Evolutionary conservation across 495 filamentous ascomycete species (phyloP).

Genomic region (Cryomyces antarcticus): DNA sequence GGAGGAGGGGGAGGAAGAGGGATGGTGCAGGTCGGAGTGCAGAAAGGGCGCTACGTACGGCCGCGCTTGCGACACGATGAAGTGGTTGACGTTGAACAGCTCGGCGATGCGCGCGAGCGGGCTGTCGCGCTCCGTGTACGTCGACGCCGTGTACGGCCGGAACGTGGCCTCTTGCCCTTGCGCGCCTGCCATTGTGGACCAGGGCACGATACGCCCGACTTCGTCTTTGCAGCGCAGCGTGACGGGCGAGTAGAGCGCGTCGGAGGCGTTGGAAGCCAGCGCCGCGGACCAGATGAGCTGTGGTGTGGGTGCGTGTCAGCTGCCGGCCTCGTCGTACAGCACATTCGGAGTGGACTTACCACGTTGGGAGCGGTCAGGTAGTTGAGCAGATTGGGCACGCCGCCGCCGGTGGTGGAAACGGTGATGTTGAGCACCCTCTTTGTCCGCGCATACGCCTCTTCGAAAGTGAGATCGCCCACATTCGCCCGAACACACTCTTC

Average conservation of each 20-base stretch:
- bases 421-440: conserved; percentile 87
- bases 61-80: conserved; percentile 59
- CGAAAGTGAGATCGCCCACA: conserved; percentile 78
- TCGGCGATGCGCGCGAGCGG: conserved; percentile 70
- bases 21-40: conserved; percentile 45
- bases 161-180: conserved; percentile 41
- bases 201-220: conserved; percentile 59
- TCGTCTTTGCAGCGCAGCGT: conserved; percentile 68
- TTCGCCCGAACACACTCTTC: conserved; percentile 75
- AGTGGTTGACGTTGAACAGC: conserved; percentile 87
- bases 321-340: no score
- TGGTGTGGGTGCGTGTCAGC: no score
- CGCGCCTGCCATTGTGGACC: conserved; percentile 27
- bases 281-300: conserved; percentile 86
- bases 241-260: conserved; percentile 42
- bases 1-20: no score
- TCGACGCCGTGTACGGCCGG: conserved; percentile 38
- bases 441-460: conserved; percentile 75
- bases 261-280: conserved; percentile 67
- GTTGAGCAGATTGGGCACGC: conserved; percentile 70
- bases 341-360: conserved; percentile 28
- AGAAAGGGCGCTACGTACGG: conserved; percentile 76
- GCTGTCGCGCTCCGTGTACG: conserved; percentile 54
- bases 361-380: conserved; percentile 91
- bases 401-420: conserved; percentile 53